phyloP scores from a whole-genome alignment of 164 flowering plant genomes.

The Paratinospora sagittata region DNA sequence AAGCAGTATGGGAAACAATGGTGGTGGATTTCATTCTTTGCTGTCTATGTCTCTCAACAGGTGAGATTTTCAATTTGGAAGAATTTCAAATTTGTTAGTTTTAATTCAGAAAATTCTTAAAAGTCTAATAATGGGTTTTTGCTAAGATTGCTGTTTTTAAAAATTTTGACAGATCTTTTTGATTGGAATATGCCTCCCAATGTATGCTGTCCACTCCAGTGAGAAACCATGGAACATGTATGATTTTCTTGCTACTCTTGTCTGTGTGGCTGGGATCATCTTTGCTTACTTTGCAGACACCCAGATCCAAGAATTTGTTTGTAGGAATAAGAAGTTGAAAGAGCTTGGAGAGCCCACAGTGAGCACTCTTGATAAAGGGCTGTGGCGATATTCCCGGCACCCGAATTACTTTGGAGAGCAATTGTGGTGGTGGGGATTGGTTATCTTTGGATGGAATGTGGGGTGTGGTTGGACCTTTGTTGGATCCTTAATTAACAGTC shows the following conservation, averaged over 20 bases:
- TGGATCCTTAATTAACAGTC: slow-evolving; percentile 61
- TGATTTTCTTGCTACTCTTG: slow-evolving; percentile 48
- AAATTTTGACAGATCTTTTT: slow-evolving; percentile 58
- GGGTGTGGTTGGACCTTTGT: slow-evolving; percentile 72
- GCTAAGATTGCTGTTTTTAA: not conserved
- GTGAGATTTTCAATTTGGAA: slow-evolving; percentile 24
- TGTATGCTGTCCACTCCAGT: slow-evolving; percentile 59
- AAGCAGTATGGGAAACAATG: slow-evolving; percentile 60
- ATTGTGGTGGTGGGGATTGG: slow-evolving; percentile 99
- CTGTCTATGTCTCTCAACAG: slow-evolving; percentile 76
- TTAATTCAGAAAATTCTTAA: not conserved
- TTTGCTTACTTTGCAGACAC: slow-evolving; percentile 79
- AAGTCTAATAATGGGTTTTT: not conserved
- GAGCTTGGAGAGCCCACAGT: slow-evolving; percentile 41
- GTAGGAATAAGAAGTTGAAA: slow-evolving; percentile 41
- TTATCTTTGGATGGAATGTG: slow-evolving; percentile 64
- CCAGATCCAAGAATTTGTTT: slow-evolving; percentile 65
- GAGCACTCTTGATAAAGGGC: slow-evolving; percentile 56
- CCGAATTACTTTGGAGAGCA: slow-evolving; percentile 98
- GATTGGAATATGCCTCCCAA: slow-evolving; percentile 68
- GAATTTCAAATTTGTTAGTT: not conserved
- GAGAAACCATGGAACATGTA: slow-evolving; percentile 56
- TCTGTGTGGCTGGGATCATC: slow-evolving; percentile 52
- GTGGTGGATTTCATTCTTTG: slow-evolving; percentile 93
- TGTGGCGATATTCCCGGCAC: slow-evolving; percentile 84